phyloP scores from a whole-genome alignment of 129 eudicot genomes.

The Escallonia herrerae region DNA sequence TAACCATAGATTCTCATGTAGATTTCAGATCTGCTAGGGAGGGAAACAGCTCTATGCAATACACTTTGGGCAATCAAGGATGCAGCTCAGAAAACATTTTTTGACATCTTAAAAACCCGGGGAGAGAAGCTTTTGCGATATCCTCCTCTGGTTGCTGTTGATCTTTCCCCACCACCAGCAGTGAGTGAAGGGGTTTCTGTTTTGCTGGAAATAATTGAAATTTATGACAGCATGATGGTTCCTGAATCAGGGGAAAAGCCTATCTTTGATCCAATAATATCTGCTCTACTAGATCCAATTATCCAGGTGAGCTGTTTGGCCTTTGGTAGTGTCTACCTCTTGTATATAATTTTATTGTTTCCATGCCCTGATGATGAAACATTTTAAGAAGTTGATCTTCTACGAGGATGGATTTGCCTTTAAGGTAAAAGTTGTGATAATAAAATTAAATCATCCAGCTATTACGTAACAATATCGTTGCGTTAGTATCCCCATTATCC shows the following conservation, averaged over 20 bases:
- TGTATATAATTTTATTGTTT: neutral
- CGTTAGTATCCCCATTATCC: too few species aligned
- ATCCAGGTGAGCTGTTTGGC: constrained; percentile 55
- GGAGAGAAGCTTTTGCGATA: constrained; percentile 92
- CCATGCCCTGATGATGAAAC: neutral
- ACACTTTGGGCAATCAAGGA: constrained; percentile 91
- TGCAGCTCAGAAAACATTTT: constrained; percentile 91
- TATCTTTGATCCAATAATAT: constrained; percentile 75
- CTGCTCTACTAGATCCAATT: constrained; percentile 94
- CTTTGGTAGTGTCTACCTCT: constrained; percentile 8
- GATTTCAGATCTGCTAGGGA: constrained; percentile 89
- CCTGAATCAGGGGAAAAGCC: constrained; percentile 72
- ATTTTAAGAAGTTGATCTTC: neutral
- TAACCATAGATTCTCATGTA: constrained; percentile 12
- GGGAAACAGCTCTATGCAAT: constrained; percentile 82
- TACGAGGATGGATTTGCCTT: neutral
- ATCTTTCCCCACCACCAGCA: constrained; percentile 93
- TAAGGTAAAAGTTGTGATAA: too few species aligned
- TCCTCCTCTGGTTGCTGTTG: constrained; percentile 87
- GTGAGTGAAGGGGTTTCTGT: constrained; percentile 79
- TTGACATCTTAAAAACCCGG: constrained; percentile 81
- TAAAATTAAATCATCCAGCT: too few species aligned
- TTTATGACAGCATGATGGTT: constrained; percentile 89
- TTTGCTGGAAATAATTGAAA: constrained; percentile 75
- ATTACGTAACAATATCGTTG: too few species aligned